Conservation (phyloP, 768 basidiomycete genomes). For the Xerocomus brunneocitrinus region DNA sequence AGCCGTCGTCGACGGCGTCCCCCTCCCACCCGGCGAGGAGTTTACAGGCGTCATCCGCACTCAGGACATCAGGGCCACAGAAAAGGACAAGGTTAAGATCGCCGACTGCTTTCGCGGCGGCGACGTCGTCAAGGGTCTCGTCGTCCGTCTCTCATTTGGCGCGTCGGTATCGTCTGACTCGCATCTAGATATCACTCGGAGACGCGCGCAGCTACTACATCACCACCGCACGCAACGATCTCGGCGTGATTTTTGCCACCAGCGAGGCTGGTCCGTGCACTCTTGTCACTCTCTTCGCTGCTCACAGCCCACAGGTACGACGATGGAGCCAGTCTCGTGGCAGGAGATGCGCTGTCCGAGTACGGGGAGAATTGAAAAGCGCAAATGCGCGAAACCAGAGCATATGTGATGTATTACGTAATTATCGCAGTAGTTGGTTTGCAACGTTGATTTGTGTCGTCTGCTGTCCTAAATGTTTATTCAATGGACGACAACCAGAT, state of each 20-base stretch:
- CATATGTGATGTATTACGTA: slow-evolving; percentile 37
- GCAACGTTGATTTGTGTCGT: slow-evolving; percentile 11
- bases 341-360: slow-evolving; percentile 86
- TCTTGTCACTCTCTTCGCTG: neutral
- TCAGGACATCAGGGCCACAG: slow-evolving; percentile 87
- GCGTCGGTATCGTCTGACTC: slow-evolving; percentile 5
- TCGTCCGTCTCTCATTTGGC: slow-evolving; percentile 49
- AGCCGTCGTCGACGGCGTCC: slow-evolving; percentile 80
- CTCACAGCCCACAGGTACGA: slow-evolving; percentile 48
- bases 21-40: slow-evolving; percentile 79
- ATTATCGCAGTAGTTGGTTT: slow-evolving; percentile 11
- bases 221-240: slow-evolving; percentile 84
- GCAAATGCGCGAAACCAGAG: slow-evolving; percentile 86
- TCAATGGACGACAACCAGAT: slow-evolving; percentile 61
- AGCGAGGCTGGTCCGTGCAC: slow-evolving; percentile 69
- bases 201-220: slow-evolving; percentile 91
- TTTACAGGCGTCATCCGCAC: slow-evolving; percentile 84
- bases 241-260: slow-evolving; percentile 88
- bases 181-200: slow-evolving; percentile 76
- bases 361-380: slow-evolving; percentile 72
- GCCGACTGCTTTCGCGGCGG: slow-evolving; percentile 89
- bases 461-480: slow-evolving; percentile 43
- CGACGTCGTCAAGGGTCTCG: slow-evolving; percentile 81
- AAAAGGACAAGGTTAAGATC: slow-evolving; percentile 86
- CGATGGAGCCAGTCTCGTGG: slow-evolving; percentile 86